phyloP scores from a whole-genome alignment of 306 rosid genomes.

The Vigna nakashimae region DNA sequence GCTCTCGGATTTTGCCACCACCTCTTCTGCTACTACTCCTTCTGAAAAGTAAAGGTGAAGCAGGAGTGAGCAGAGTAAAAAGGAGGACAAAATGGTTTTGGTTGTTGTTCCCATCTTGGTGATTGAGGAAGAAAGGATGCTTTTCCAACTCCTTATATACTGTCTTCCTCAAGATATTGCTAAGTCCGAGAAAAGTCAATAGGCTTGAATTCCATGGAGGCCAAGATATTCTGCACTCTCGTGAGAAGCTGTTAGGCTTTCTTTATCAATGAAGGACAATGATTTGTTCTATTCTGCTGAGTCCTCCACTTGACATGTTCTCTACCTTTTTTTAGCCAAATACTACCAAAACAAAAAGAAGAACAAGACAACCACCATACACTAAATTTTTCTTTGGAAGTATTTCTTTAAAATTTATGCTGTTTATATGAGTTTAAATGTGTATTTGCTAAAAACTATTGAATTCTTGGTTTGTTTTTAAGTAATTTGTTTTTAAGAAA shows the following conservation, averaged over 20 bases:
- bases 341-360: neutral
- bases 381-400: no score
- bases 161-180: neutral
- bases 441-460: no score
- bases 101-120: slow-evolving; percentile 36
- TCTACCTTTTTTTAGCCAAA: neutral
- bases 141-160: neutral
- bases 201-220: neutral
- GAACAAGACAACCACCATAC: no score
- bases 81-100: slow-evolving; percentile 31
- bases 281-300: slow-evolving; percentile 1
- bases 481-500: no score
- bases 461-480: no score
- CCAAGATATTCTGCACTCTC: neutral
- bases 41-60: neutral
- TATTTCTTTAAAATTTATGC: no score
- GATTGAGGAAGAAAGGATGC: neutral
- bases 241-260: slow-evolving; percentile 38
- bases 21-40: slow-evolving; percentile 3
- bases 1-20: slow-evolving; percentile 34
- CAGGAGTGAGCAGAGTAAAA: slow-evolving; percentile 34
- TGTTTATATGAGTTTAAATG: no score
- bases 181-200: slow-evolving; percentile 35
- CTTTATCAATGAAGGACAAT: slow-evolving; percentile 38
- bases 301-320: slow-evolving; percentile 6